These are phyloP conservation scores for Martensiomyces pterosporus DNA, from an alignment of 192 early-diverging fungal genomes.

Conservation along the genomic window DNA sequence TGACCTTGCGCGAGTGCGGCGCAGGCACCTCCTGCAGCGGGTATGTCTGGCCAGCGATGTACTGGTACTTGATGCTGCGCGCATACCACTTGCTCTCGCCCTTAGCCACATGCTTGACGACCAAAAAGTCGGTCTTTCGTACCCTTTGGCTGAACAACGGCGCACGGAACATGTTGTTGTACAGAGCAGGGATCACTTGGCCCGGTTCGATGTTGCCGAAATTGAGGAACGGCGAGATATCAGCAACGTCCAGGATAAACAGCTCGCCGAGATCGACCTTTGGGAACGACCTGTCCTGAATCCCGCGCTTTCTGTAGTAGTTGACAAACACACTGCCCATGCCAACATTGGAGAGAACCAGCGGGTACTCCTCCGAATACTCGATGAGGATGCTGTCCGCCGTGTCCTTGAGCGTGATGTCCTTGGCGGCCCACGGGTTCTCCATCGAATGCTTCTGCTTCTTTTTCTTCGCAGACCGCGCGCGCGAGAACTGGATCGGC, in stretches of 20 bases:
- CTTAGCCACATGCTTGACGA: constrained; percentile 75
- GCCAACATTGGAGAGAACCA: constrained; percentile 85
- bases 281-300: constrained; percentile 75
- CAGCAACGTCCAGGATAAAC: constrained; percentile 80
- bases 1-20: constrained; percentile 90
- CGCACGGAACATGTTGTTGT: constrained; percentile 93
- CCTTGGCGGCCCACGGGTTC: constrained; percentile 75
- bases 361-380: constrained; percentile 95
- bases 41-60: constrained; percentile 88
- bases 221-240: constrained; percentile 88
- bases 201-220: constrained; percentile 95
- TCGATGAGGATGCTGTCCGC: constrained; percentile 81
- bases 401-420: constrained; percentile 85
- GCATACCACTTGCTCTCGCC: constrained; percentile 81
- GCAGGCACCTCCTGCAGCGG: constrained; percentile 92
- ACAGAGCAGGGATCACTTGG: constrained; percentile 79
- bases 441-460: constrained; percentile 65
- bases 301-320: constrained; percentile 89
- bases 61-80: constrained; percentile 77
- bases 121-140: constrained; percentile 75
- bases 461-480: constrained; percentile 69
- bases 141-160: constrained; percentile 79
- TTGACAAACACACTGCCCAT: constrained; percentile 94
- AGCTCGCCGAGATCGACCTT: constrained; percentile 79
- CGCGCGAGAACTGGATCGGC: constrained; percentile 67